These are phyloP conservation scores for Monosporozyma unispora DNA, from an alignment of 805 yeast genomes.

Conservation along the genomic window DNA sequence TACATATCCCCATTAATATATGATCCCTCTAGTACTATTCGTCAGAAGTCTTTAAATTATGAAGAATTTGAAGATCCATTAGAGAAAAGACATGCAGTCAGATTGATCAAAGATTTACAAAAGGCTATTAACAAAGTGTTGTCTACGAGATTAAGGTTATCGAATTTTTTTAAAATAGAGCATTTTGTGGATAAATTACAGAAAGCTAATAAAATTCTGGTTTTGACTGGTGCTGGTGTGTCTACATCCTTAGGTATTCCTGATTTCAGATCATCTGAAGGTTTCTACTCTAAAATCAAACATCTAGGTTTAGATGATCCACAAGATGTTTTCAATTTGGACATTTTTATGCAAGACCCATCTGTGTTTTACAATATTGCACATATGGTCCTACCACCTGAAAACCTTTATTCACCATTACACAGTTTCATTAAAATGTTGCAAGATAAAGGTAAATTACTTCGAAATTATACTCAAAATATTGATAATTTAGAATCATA, in stretches of 20 bases:
- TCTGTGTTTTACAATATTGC: conserved; percentile 79
- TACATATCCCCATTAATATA: conserved; percentile 13
- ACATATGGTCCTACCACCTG: conserved; percentile 72
- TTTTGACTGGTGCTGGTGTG: conserved; percentile 89
- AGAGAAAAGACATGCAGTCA: conserved; percentile 38
- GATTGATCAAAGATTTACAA: conserved; percentile 44
- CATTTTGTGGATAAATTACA: conserved; percentile 46
- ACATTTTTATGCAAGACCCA: conserved; percentile 68
- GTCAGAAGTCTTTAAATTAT: conserved; percentile 9
- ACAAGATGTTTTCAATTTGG: conserved; percentile 77
- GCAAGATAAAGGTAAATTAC: conserved; percentile 65
- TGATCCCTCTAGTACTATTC: conserved; percentile 4
- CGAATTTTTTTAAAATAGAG: conserved; percentile 47
- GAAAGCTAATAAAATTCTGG: conserved; percentile 53
- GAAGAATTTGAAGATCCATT: conserved; percentile 28
- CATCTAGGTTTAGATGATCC: conserved; percentile 74
- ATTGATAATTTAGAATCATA: conserved; percentile 80
- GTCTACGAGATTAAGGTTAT: conserved; percentile 45
- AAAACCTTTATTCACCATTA: conserved; percentile 56
- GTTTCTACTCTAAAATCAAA: conserved; percentile 63
- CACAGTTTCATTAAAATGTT: conserved; percentile 70
- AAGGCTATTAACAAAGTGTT: conserved; percentile 58
- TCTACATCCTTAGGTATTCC: conserved; percentile 87
- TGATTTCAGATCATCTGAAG: conserved; percentile 83
- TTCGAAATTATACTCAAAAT: conserved; percentile 84